Base-by-base conservation (phyloP, 345 rosid species). In the Combretum micranthum region DNA sequence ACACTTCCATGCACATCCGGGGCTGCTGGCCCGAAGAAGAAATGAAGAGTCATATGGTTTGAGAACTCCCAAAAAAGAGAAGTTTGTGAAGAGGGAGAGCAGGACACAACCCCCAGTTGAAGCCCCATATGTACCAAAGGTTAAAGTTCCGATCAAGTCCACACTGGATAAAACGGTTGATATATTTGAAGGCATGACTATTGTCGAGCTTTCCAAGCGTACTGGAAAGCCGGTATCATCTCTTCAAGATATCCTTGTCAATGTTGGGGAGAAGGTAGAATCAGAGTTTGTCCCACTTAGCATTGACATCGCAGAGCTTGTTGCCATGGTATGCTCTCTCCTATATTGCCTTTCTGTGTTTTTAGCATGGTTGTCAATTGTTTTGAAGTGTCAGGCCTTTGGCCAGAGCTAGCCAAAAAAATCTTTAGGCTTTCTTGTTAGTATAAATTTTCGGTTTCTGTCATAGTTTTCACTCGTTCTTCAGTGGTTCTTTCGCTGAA, bases 141-240 rank as follows among this genome's bases (percentile, higher is more conserved):
- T 74, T 21, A 78, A 77, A 75, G 74, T 68, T 69, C 63, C 50
- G 45, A 65, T 60, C 47, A 84, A 81, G 55, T 59, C 75, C 42
- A 65, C 62, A 43, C 83, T 68, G 53, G 87, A 79, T 62, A 87
- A 82, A 73, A 83, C 79, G 0, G 62, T 85, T 8, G 88, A 87
- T 57, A 85, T 93, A 66, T 93, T 89, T 71, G 88, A 83, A 68
- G 96, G 99, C 69, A 87, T 87, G 83, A 77, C 90, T 4, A 21
- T 83, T 61, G 76, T 80, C 39, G 96, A 93, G 78, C 90, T 93
- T 25, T 80, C 90, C 17, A 87, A 77, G 80, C 76, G 77, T 48
- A 77, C 87, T 56, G 92, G 88, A 61, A 83, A 71, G 64, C 69
- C 72, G 55, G 53, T 79, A 48, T 62, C 77, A 57, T 64, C 76